Conservation (phyloP, 2,329 filamentous ascomycete species). For the Arthrobotrys conoides region DNA sequence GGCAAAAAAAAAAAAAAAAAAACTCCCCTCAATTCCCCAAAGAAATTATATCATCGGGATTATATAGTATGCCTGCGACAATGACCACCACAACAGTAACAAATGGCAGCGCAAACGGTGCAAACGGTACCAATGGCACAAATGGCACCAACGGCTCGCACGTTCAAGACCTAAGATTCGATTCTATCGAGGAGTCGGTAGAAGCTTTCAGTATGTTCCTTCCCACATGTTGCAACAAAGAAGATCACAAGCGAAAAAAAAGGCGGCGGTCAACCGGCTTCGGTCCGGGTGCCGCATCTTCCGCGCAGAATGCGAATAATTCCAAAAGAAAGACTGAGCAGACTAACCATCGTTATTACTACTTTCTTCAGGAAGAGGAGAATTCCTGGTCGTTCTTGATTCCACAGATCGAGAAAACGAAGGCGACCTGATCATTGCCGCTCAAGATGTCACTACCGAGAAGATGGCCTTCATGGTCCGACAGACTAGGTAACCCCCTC, state of each 20-base stretch:
- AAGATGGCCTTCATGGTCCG: conserved; percentile 98
- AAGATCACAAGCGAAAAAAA: conserved; percentile 21
- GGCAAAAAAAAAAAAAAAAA: conserved; percentile 35
- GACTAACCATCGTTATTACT: background rate
- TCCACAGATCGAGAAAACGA: conserved; percentile 94
- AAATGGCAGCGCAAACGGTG: conserved; percentile 25
- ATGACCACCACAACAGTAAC: conserved; percentile 37
- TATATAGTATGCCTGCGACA: conserved; percentile 41
- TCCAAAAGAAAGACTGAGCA: conserved; percentile 68
- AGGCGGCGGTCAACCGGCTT: background rate
- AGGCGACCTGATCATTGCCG: conserved; percentile 96
- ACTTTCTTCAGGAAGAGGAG: conserved; percentile 70
- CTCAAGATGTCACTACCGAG: conserved; percentile 82
- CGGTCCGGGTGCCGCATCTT: conserved; percentile 23
- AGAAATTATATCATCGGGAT: background rate
- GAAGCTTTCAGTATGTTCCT: conserved; percentile 56
- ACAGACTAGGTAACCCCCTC: conserved; percentile 75
- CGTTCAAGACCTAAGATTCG: conserved; percentile 32
- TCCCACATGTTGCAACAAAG: background rate
- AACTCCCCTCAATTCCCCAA: background rate
- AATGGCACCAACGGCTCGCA: conserved; percentile 46
- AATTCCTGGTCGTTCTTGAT: conserved; percentile 97
- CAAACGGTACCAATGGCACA: conserved; percentile 34
- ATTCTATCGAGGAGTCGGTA: conserved; percentile 59
- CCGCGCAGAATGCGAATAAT: background rate